A percentile compares a stretch with the other conserved stretches of the same genome.
phyloP scores from a whole-genome alignment of 257 asterid species.

The Solanum tarapatanum region DNA sequence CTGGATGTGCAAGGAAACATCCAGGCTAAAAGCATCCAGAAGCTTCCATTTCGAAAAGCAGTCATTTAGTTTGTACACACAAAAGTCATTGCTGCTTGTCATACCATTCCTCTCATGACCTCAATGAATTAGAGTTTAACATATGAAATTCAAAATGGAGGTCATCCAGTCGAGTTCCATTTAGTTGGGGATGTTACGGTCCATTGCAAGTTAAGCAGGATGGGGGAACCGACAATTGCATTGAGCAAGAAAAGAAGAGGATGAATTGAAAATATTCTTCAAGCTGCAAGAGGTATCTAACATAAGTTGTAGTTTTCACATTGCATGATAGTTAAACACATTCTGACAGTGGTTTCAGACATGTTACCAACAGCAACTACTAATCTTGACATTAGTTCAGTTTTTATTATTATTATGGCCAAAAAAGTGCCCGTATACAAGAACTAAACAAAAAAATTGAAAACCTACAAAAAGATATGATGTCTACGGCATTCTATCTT shows the following conservation, averaged over 20 bases:
- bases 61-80: neutral
- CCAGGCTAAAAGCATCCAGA: neutral
- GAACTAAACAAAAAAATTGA: neutral
- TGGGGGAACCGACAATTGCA: neutral
- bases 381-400: neutral
- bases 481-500: neutral
- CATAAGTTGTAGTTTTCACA: neutral
- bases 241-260: neutral
- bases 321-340: neutral
- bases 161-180: neutral
- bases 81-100: neutral
- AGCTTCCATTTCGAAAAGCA: neutral
- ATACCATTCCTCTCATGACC: neutral
- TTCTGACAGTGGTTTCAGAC: neutral
- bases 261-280: neutral
- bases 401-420: neutral
- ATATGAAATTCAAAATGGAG: neutral
- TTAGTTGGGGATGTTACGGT: neutral
- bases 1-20: neutral
- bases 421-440: neutral
- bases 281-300: neutral
- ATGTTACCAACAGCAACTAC: neutral
- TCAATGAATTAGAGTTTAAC: neutral
- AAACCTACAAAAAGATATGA: neutral
- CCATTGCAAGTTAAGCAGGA: neutral